Evolutionary conservation across 768 basidiomycete species (phyloP), one percentile per base, ranked within the genome.

Genomic region (Panaeolus cyanescens): DNA sequence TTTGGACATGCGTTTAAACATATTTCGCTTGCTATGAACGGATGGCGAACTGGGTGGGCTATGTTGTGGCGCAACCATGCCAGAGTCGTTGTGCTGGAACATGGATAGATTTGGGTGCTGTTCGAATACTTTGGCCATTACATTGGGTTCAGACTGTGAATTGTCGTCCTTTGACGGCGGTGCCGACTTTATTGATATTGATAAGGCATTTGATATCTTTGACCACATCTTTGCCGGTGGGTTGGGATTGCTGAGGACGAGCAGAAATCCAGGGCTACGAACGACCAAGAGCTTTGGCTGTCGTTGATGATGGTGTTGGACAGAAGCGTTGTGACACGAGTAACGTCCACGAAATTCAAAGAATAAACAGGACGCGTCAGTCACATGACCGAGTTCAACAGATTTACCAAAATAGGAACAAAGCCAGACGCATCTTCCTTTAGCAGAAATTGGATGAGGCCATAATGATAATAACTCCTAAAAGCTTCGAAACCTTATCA

Each of bases 71-170:
- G 64, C 62, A 1, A 68, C 37, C 4, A 68, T 68, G 3, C 67
- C 64, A 56, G 76, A 73, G 33, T 76, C 72, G 37, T 71, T 63
- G 42, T 73, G 65, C 61, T 85, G 82, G 62, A 86, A 86, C 62
- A 85, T 75, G 22, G 87, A 87, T 56, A 86, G 68, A 70, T 86
- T 87, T 22, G 85, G 85, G 60, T 88, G 85, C 59, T 86, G 85
- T 69, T 88, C 84, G 61, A 79, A 81, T 31, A 86, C 82, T 67
- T 77, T 79, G 54, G 75, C 71, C 65, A 87, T 70, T 20, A 87
- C 83, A 17, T 28, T 50, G 1, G 45, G 45, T 57, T 81, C 81
- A 58, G 73, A 70, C 33, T 71, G 72, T n/a, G 56, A 39, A 17
- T 8, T 10, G 5, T 58, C 31, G 32, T 60, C 60, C 54, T 73